Evolutionary conservation across 805 yeast genomes (phyloP).

Genomic region (Kurtzmaniella fragi): DNA sequence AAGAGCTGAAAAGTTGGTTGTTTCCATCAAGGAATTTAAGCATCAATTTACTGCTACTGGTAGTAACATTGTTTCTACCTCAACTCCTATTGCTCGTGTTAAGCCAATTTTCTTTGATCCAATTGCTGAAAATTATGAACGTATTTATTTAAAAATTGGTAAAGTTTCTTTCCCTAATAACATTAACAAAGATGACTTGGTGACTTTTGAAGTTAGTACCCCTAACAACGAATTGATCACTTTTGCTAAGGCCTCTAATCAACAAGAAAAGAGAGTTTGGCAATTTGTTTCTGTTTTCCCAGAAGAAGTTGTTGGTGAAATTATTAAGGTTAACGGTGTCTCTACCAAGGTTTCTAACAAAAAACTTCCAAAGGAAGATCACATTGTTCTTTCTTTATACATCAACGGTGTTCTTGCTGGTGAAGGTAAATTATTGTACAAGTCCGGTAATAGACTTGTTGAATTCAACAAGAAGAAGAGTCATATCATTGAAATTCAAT

Average conservation of each 20-base stretch:
- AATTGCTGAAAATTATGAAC: constrained; percentile 52
- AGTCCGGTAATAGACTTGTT: constrained; percentile 41
- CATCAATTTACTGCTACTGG: constrained; percentile 30
- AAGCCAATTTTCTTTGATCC: constrained; percentile 64
- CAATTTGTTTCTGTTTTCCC: constrained; percentile 68
- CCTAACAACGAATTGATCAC: constrained; percentile 45
- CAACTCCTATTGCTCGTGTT: constrained; percentile 58
- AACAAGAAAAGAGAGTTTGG: constrained; percentile 50
- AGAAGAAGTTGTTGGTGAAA: constrained; percentile 69
- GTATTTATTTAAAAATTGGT: constrained; percentile 57
- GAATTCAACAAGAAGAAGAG: constrained; percentile 42
- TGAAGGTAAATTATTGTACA: constrained; percentile 49
- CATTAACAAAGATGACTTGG: constrained; percentile 31
- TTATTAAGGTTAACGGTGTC: constrained; percentile 59
- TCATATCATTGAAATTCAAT: constrained; percentile 40
- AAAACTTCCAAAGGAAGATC: constrained; percentile 43
- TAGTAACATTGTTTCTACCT: constrained; percentile 23
- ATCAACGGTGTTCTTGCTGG: constrained; percentile 63
- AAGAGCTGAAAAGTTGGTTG: constrained; percentile 65
- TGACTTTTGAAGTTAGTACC: constrained; percentile 51
- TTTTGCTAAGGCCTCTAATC: constrained; percentile 69
- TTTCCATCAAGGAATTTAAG: constrained; percentile 70
- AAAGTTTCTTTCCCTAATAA: constrained; percentile 31
- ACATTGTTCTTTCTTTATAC: constrained; percentile 50
- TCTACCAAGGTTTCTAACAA: constrained; percentile 32